These are phyloP conservation scores for Solanum sparsipilum DNA, from an alignment of 257 asterid species.

Conservation along the genomic window DNA sequence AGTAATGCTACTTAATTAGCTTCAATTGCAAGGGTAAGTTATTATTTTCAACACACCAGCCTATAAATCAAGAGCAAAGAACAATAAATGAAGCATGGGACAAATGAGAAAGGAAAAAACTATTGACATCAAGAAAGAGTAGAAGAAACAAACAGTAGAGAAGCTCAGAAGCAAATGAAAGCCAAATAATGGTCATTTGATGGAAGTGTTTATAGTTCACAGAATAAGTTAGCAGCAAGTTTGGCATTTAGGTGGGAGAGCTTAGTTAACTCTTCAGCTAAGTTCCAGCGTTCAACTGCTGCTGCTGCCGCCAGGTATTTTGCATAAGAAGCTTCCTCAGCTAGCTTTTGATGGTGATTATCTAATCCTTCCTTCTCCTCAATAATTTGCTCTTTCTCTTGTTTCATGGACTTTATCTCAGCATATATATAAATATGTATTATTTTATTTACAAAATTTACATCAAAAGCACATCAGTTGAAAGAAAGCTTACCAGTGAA, in stretches of 20 bases:
- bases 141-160: neutral
- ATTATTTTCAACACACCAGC: neutral
- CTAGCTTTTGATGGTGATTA: slow-evolving; percentile 42
- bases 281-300: slow-evolving; percentile 69
- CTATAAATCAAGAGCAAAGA: neutral
- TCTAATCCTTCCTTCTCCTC: slow-evolving; percentile 59
- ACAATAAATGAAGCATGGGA: neutral
- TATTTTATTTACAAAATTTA: neutral
- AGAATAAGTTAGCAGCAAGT: slow-evolving; percentile 19
- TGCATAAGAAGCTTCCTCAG: slow-evolving; percentile 71
- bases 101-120: neutral
- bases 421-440: neutral
- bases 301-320: slow-evolving; percentile 79
- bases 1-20: neutral
- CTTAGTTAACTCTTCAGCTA: slow-evolving; percentile 70
- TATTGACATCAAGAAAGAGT: neutral
- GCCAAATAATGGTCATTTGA: neutral
- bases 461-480: neutral
- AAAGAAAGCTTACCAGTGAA: slow-evolving; percentile 28
- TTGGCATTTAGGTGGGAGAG: slow-evolving; percentile 70
- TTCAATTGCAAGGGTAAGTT: neutral
- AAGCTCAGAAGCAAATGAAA: neutral
- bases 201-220: neutral
- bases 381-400: slow-evolving; percentile 40
- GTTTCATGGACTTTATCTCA: slow-evolving; percentile 64